phyloP scores from a whole-genome alignment of 2,329 filamentous ascomycete species.

The Epichloe aotearoae region DNA sequence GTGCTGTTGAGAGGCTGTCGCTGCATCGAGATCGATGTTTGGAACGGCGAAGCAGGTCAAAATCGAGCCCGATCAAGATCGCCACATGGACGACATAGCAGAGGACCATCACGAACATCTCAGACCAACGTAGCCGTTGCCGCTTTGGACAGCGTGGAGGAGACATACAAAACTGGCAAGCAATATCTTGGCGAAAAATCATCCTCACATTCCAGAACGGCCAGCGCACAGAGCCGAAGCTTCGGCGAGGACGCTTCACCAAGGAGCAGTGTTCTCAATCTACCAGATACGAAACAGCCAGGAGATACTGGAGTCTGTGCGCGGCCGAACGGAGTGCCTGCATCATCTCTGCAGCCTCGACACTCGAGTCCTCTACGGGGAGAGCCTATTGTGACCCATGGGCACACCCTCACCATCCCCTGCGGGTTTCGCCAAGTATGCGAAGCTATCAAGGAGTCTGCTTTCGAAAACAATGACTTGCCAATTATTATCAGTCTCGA shows the following conservation, averaged over 20 bases:
- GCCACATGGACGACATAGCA: constrained; percentile 29
- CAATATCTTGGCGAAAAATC: constrained; percentile 18
- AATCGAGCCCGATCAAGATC: constrained; percentile 23
- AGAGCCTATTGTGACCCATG: constrained; percentile 75
- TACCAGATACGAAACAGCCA: constrained; percentile 19
- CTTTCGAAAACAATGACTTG: constrained; percentile 61
- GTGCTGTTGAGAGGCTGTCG: constrained; percentile 66
- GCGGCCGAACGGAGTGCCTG: background rate
- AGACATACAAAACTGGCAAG: constrained; percentile 14
- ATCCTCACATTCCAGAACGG: constrained; percentile 23
- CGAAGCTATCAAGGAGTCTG: constrained; percentile 61
- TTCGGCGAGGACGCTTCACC: constrained; percentile 18
- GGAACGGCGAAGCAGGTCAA: constrained; percentile 53
- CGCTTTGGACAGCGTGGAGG: constrained; percentile 23
- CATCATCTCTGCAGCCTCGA: constrained; percentile 2
- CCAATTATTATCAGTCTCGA: constrained; percentile 89
- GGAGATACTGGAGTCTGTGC: constrained; percentile 21
- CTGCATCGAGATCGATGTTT: constrained; percentile 91
- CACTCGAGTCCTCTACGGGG: constrained; percentile 22
- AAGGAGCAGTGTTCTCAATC: constrained; percentile 16
- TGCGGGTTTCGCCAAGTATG: constrained; percentile 82
- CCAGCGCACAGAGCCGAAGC: constrained; percentile 23
- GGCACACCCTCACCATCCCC: constrained; percentile 70
- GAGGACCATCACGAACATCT: constrained; percentile 32
- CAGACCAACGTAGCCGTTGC: constrained; percentile 31